A percentile compares a stretch with the other conserved stretches of the same genome.
These are phyloP conservation scores for Amphirosellinia nigrospora DNA, from an alignment of 495 filamentous ascomycete species.

Conservation along the genomic window DNA sequence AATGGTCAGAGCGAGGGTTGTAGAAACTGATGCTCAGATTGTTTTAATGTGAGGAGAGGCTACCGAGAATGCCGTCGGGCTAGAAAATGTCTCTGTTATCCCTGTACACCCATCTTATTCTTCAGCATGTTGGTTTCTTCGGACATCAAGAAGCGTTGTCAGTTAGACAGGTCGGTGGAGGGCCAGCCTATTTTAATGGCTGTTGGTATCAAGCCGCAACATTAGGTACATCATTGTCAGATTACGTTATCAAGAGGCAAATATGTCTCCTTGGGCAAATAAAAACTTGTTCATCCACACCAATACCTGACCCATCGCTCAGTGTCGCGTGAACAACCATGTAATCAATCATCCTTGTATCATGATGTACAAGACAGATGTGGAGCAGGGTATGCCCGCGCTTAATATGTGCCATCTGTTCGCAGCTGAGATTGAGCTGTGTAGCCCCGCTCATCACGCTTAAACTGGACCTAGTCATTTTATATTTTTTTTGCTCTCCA, in stretches of 20 bases:
- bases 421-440: neutral
- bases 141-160: conserved; percentile 7
- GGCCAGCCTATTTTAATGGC: neutral
- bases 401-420: neutral
- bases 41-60: conserved; percentile 18
- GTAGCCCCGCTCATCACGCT: neutral
- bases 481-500: conserved; percentile 1
- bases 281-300: neutral
- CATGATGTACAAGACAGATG: too few relatives aligned
- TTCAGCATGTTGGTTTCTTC: conserved; percentile 3
- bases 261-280: neutral
- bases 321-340: too few relatives aligned
- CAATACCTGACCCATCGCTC: neutral
- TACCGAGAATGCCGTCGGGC: conserved; percentile 11
- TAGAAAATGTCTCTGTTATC: conserved; percentile 22
- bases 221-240: neutral
- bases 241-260: conserved; percentile 9
- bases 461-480: conserved; percentile 3
- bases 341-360: too few relatives aligned
- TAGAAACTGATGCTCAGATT: conserved; percentile 30
- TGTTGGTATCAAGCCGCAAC: neutral
- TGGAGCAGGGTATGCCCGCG: neutral
- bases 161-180: neutral
- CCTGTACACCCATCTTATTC: conserved; percentile 32
- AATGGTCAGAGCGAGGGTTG: conserved; percentile 26